Base-by-base conservation (phyloP, 176 grass and related monocot species). In the Eremochloa ophiuroides region DNA sequence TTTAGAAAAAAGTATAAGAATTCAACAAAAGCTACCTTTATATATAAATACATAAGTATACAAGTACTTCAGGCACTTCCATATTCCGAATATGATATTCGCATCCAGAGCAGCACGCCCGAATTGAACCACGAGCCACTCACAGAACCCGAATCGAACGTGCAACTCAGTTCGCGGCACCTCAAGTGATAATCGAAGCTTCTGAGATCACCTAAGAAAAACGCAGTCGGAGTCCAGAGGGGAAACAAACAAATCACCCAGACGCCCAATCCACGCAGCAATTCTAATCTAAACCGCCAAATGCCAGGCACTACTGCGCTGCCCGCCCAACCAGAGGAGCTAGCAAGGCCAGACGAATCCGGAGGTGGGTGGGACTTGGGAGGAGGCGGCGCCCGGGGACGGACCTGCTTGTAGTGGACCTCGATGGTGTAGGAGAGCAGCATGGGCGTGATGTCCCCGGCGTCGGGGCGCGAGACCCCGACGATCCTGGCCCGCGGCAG, bases 371-470 rank as follows among this genome's bases (percentile, higher is more conserved):
- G n/a, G n/a, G n/a, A n/a, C n/a, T n/a, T n/a, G n/a, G n/a, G 35
- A 39, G 1, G 63, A 22, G 50, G 53, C 20, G 29, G 51, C 10
- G 29, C 6, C 14, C 61, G 59, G 43, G 46, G 65, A 77, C 68
- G 47, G 71, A 93, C 91, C 91, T 97, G 91, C 71, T 91, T 93
- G 86, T 97, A 97, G 44, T 80, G 86, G 81, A 97, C 83, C 72
- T 93, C 84, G 64, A 97, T 87, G 77, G 94, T 97, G 70, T 97
- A 97, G 41, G 94, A 91, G 59, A 97, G 88, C 30, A 91, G 91
- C 91, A 91, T 91, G 63, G 91, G 94, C 43, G 88, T 91, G 94
- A 91, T 91, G 73, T 93, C 91, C 47, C 88, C 85, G 34, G 86
- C 94, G 29, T 93, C 91, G 56, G 91, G 88, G 23, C 88, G 77